Conservation (phyloP, 176 grass and related monocot species). For the Pontederia crassipes region DNA sequence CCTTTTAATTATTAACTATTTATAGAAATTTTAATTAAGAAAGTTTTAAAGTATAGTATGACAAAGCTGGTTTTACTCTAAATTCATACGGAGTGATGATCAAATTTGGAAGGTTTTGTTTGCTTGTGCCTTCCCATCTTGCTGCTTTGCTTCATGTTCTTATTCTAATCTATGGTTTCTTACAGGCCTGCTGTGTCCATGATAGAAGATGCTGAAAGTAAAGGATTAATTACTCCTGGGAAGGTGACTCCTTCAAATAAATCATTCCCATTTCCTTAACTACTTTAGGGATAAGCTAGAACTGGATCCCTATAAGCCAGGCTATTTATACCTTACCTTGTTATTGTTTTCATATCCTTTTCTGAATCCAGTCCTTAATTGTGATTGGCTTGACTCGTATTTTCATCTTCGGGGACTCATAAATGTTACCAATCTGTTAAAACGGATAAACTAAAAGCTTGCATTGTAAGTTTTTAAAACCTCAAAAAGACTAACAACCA, state of each 20-base stretch:
- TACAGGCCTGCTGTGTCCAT: slow-evolving; percentile 73
- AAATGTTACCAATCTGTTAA: too few species aligned
- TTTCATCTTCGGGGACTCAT: too few species aligned
- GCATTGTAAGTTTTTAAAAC: too few species aligned
- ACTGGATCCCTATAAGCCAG: not conserved
- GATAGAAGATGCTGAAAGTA: slow-evolving; percentile 90
- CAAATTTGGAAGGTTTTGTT: not conserved
- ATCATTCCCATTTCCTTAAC: not conserved
- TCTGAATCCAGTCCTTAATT: too few species aligned
- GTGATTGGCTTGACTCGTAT: too few species aligned
- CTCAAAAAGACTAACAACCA: too few species aligned
- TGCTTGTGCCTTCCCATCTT: not conserved
- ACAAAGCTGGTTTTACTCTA: not conserved
- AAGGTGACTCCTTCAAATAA: slow-evolving; percentile 38
- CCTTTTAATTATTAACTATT: too few species aligned
- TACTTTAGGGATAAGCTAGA: not conserved
- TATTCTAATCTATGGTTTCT: not conserved
- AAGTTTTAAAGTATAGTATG: too few species aligned
- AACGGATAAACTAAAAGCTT: too few species aligned
- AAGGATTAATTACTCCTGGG: slow-evolving; percentile 73
- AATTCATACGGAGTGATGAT: not conserved
- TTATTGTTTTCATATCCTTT: not conserved
- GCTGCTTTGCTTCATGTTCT: not conserved
- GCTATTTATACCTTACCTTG: not conserved
- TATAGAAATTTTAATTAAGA: too few species aligned